A percentile compares a stretch with the other conserved stretches of the same genome.
Conservation (phyloP, 495 filamentous ascomycete species). For the Lasiosphaeriaceae sp. region DNA sequence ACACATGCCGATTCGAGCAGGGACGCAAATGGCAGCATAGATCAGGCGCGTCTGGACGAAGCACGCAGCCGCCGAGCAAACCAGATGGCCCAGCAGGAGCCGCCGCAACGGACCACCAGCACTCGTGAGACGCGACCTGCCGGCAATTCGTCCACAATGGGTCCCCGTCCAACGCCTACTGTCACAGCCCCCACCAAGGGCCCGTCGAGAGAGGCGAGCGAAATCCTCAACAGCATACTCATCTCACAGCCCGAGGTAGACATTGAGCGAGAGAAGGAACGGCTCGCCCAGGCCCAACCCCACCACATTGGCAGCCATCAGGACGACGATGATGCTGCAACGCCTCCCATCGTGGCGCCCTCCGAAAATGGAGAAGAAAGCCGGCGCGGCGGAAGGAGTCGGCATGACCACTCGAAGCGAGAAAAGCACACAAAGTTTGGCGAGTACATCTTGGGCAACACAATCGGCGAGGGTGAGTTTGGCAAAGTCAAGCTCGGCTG, state of each 20-base stretch:
- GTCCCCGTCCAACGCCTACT: slow-evolving; percentile 38
- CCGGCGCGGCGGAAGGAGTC: slow-evolving; percentile 60
- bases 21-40: slow-evolving; percentile 26
- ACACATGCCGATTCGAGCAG: slow-evolving; percentile 35
- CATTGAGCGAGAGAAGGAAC: slow-evolving; percentile 70
- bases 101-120: slow-evolving; percentile 43
- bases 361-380: slow-evolving; percentile 57
- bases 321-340: slow-evolving; percentile 49
- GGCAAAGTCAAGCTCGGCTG: slow-evolving; percentile 99
- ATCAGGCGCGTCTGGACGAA: slow-evolving; percentile 34
- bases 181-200: slow-evolving; percentile 35
- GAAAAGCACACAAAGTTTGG: slow-evolving; percentile 87
- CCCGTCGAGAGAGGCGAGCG: slow-evolving; percentile 59
- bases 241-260: slow-evolving; percentile 78
- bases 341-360: slow-evolving; percentile 49
- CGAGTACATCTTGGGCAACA: slow-evolving; percentile 91
- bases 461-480: slow-evolving; percentile 97
- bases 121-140: slow-evolving; percentile 47
- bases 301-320: slow-evolving; percentile 35
- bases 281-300: slow-evolving; percentile 59
- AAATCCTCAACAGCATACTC: slow-evolving; percentile 73
- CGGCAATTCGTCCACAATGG: slow-evolving; percentile 34
- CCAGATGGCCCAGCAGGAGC: slow-evolving; percentile 34
- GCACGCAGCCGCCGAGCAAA: slow-evolving; percentile 47
- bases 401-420: slow-evolving; percentile 67